Base-by-base conservation (phyloP, 1,284 basidiomycete genomes). In the Pseudozyma sp. region DNA sequence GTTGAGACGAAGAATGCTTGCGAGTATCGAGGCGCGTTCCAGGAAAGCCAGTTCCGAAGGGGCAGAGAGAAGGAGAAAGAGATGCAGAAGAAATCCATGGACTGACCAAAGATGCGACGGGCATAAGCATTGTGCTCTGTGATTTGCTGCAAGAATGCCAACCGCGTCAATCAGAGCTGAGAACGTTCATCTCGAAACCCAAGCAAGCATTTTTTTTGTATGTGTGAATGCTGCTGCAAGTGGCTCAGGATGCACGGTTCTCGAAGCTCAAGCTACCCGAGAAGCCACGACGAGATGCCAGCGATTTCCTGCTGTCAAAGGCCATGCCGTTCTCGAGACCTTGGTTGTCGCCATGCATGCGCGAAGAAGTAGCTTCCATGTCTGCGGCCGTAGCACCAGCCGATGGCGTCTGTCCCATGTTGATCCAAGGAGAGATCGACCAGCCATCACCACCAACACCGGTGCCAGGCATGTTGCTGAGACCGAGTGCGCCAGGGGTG, bases 381-480 rank as follows among this genome's bases (percentile, higher is more conserved):
- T 65, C 62, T 18, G 49, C 35, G 36, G 47, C 40, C 2, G 47
- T 39, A 21, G 47, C 56, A 35, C 63, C 55, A 9, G 48, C 59
- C 7, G 67, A 65, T 0, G 73, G 73, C 6, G 64, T 71, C 38
- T 59, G 43, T 3, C 49, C 40, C 11, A 76, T 40, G 44, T 62
- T 61, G 62, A 76, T 59, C 73, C 73, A 76, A 19, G 73, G 73
- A n/a, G 73, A 76, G 35, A 76, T 76, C 16, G 73, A 57, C 73
- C 73, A 76, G n/a, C 73, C 69, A 10, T 76, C 73, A 18, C 59
- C 52, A 18, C 45, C 53, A 14, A 51, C 40, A 21, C 71, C 56
- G 13, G 14, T 57, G 21, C 58, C 66, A 3, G 52, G 18, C 57
- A 65, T 52, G 40, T 61, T 60, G 25, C 45, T 53, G 11, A 70